Evolutionary conservation across 306 rosid genomes (phyloP), one percentile per base, ranked within the genome.

Genomic region (Castanea mollissima): DNA sequence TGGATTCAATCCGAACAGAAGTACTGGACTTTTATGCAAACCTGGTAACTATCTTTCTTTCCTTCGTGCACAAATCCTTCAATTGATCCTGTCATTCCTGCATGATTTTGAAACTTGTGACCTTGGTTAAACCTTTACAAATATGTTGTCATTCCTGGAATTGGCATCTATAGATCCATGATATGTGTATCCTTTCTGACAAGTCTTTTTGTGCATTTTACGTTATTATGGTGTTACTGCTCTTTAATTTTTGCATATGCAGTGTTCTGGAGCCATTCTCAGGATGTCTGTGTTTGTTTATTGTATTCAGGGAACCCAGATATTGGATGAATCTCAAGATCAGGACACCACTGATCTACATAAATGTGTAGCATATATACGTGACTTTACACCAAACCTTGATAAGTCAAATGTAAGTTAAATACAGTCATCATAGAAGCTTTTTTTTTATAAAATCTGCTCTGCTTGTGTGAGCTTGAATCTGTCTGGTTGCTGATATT

Each of bases 341-440:
- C 98, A 93, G 82, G 97, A 93, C 81, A 95, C 97, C 78, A 91
- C 99, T 5, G 99, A 95, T 88, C 87, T 95, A 79, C 93, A 95
- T 78, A 95, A 95, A 82, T 95, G 98, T 83, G 83, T 95, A n/a
- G 58, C 76, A 32, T 84, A 93, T 74, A 72, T 91, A 56, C 76
- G 89, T 5, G 91, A 93, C 67, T 56, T 76, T 46, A 76, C 85
- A 44, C 88, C 89, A 74, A 57, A 78, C 75, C 21, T 4, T 6
- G 92, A 90, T 59, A 81, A 83, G 76, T 89, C 97, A 75, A 52
- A 75, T 27, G 99, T 93, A 86, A 84, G 91, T 90, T 84, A n/a
- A 49, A 55, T 73, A 64, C 56, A 12, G 41, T 72, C 54, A 54
- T 60, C 55, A 55, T 49, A 79, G 78, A 44, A 71, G 10, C 63